phyloP scores from a whole-genome alignment of 2,329 filamentous ascomycete genomes.

The Pseudogymnoascus sp. region DNA sequence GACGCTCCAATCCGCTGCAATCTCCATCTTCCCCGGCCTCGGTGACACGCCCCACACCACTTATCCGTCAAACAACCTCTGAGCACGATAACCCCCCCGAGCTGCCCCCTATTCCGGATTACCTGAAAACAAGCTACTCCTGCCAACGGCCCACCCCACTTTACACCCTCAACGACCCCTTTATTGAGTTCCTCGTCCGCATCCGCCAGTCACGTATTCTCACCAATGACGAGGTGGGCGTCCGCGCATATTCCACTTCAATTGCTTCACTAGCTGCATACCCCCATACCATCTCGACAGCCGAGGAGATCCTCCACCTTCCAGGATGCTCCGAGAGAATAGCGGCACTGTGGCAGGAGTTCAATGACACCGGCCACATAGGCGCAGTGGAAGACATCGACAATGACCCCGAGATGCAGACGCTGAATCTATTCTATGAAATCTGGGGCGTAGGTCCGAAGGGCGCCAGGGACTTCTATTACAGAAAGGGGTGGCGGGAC shows the following conservation, averaged over 20 bases:
- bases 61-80: slow-evolving; percentile 67
- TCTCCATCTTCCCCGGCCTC: slow-evolving; percentile 6
- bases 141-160: slow-evolving; percentile 73
- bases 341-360: slow-evolving; percentile 71
- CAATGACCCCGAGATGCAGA: slow-evolving; percentile 55
- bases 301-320: slow-evolving; percentile 43
- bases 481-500: slow-evolving; percentile 67
- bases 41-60: slow-evolving; percentile 34
- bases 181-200: slow-evolving; percentile 67
- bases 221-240: slow-evolving; percentile 68
- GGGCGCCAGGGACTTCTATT: slow-evolving; percentile 75
- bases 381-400: slow-evolving; percentile 59
- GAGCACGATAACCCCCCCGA: slow-evolving; percentile 59
- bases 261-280: slow-evolving; percentile 83
- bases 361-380: slow-evolving; percentile 53
- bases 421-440: slow-evolving; percentile 66
- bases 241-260: slow-evolving; percentile 79
- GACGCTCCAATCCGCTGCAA: neutral
- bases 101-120: slow-evolving; percentile 64
- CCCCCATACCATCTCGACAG: slow-evolving; percentile 40
- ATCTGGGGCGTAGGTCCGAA: slow-evolving; percentile 90
- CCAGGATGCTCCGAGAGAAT: slow-evolving; percentile 81
- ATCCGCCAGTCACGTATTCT: slow-evolving; percentile 68
- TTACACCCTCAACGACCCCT: slow-evolving; percentile 64
- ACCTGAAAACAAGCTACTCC: slow-evolving; percentile 60